These are phyloP conservation scores for Fomitopsis schrenkii DNA, from an alignment of 1,284 basidiomycete species.

Conservation along the genomic window DNA sequence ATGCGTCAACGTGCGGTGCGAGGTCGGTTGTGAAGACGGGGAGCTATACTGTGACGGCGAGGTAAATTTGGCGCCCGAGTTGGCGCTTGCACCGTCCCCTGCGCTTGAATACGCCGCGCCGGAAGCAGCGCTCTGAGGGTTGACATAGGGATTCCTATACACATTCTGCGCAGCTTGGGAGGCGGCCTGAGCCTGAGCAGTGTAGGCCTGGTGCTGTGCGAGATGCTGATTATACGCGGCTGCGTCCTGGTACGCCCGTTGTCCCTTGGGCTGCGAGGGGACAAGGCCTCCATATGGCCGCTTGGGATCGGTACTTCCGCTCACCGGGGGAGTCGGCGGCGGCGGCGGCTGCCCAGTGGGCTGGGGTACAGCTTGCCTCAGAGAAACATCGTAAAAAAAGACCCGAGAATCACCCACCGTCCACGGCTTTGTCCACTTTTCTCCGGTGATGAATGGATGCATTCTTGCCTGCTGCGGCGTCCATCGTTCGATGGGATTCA, in stretches of 20 bases:
- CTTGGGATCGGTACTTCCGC: slow-evolving; percentile 57
- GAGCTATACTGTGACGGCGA: slow-evolving; percentile 31
- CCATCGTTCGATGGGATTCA: slow-evolving; percentile 96
- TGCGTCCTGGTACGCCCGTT: slow-evolving; percentile 87
- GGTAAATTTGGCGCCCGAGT: slow-evolving; percentile 11
- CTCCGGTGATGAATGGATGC: slow-evolving; percentile 98
- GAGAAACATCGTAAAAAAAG: background rate
- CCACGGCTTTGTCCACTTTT: slow-evolving; percentile 88
- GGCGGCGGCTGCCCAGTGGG: slow-evolving; percentile 38
- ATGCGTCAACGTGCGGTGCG: slow-evolving; percentile 33
- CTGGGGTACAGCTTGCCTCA: slow-evolving; percentile 26
- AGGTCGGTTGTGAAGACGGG: slow-evolving; percentile 23
- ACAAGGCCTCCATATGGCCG: slow-evolving; percentile 95
- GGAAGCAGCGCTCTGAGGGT: slow-evolving; percentile 35
- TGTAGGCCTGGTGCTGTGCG: slow-evolving; percentile 91
- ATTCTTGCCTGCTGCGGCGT: slow-evolving; percentile 93
- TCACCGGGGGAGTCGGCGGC: slow-evolving; percentile 14
- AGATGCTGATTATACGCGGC: slow-evolving; percentile 94
- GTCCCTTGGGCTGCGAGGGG: slow-evolving; percentile 73
- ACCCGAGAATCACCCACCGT: slow-evolving; percentile 51
- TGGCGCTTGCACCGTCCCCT: slow-evolving; percentile 21
- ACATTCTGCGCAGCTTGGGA: slow-evolving; percentile 62
- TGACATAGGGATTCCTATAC: slow-evolving; percentile 73
- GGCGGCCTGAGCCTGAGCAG: slow-evolving; percentile 73
- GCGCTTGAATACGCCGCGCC: slow-evolving; percentile 20